Conservation (phyloP, 768 basidiomycete species). For the Ramaria rubella region DNA sequence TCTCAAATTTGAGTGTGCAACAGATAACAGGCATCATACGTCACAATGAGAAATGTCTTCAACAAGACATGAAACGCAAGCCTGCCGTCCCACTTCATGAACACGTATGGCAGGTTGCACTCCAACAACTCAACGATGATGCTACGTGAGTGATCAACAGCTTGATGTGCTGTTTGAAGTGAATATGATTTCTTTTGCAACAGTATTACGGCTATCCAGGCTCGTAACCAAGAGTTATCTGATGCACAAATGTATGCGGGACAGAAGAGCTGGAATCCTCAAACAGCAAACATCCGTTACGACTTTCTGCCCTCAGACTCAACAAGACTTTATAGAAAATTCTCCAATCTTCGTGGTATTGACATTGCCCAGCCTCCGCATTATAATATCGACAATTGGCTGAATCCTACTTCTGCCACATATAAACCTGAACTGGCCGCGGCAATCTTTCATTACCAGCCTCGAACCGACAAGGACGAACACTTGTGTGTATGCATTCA, state of each 20-base stretch:
- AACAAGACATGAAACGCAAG: slow-evolving; percentile 12
- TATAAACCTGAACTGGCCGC: not conserved
- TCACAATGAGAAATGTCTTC: slow-evolving; percentile 25
- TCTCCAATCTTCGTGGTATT: not conserved
- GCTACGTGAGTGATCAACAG: not conserved
- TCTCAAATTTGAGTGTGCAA: slow-evolving; percentile 10
- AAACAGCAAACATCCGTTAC: slow-evolving; percentile 17
- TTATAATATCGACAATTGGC: slow-evolving; percentile 2
- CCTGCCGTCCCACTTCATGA: slow-evolving; percentile 29
- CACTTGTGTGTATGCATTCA: not conserved
- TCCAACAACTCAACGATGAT: not conserved
- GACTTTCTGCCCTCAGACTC: slow-evolving; percentile 16
- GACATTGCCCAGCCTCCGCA: not conserved
- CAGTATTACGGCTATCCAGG: slow-evolving; percentile 16
- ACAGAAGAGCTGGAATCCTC: not conserved
- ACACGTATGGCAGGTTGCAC: slow-evolving; percentile 22
- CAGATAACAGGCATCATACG: slow-evolving; percentile 22
- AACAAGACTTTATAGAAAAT: too few species aligned
- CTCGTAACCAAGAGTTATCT: slow-evolving; percentile 10
- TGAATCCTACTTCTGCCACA: not conserved
- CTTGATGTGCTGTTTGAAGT: not conserved
- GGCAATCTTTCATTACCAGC: not conserved
- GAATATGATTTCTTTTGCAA: not conserved
- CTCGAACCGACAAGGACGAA: not conserved
- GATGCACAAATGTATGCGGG: not conserved